A percentile compares a stretch with the other conserved stretches of the same genome.
phyloP scores from a whole-genome alignment of 2,329 filamentous ascomycete genomes.

The Sporothrix brasiliensis region DNA sequence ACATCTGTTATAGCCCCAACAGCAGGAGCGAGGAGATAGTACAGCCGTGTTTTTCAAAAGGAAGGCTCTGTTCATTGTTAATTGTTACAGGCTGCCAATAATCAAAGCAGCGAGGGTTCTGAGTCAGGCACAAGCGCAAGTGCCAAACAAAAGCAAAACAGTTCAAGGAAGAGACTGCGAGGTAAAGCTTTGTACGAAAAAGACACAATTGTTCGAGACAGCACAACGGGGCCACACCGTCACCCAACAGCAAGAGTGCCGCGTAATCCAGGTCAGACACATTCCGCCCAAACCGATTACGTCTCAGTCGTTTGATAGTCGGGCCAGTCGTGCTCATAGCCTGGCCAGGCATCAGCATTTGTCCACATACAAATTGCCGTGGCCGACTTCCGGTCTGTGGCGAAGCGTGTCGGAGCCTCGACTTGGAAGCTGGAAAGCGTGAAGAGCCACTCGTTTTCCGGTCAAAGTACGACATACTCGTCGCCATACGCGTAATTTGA shows the following conservation, averaged over 20 bases:
- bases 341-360: conserved; percentile 3
- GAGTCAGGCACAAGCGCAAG: background rate
- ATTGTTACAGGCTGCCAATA: background rate
- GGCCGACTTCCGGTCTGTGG: conserved; percentile 7
- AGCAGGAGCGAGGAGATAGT: background rate
- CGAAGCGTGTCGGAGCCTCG: background rate
- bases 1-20: background rate
- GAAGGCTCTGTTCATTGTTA: background rate
- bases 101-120: background rate
- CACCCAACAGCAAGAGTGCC: conserved; percentile 4
- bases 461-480: background rate
- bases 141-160: background rate
- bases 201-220: background rate
- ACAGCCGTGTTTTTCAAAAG: background rate
- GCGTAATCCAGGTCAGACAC: conserved; percentile 24
- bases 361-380: background rate
- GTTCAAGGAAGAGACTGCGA: background rate
- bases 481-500: background rate
- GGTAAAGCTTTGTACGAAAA: background rate
- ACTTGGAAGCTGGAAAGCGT: too few species aligned
- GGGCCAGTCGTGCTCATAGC: background rate
- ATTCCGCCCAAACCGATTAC: conserved; percentile 19
- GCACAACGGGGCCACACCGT: background rate
- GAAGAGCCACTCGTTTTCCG: background rate
- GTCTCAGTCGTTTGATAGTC: conserved; percentile 29